Base-by-base conservation (phyloP, 164 flowering plant genomes). In the Liriodendron chinense region DNA sequence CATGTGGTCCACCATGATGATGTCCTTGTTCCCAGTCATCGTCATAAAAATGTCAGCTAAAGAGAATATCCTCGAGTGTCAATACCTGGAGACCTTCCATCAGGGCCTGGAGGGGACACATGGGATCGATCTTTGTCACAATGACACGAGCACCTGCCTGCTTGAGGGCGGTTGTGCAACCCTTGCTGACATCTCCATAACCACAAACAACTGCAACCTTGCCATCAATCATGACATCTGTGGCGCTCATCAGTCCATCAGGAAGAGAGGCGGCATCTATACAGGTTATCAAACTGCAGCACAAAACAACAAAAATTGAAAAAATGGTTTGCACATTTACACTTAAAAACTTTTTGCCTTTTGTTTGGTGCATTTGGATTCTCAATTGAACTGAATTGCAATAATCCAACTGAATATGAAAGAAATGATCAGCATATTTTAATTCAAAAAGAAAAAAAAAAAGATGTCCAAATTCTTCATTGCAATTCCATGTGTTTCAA, bases 71-170 rank as follows among this genome's bases (percentile, higher is more conserved):
- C 59, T 83, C 83, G 5, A 83, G 69, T 66, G 85, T 80, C 20
- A 78, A 72, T 23, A 83, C 81, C 1, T 50, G 81, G 70, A 79
- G 13, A 8, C 83, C 85, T 53, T 80, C 85, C 85, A 83, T 83
- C 3, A 78, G 77, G 56, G 85, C 81, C 62, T 83, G 85, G 47
- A 83, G 85, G 56, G 83, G 82, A 34, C 81, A 80, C 63, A 83
- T 83, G 66, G 85, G 83, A 64, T 80, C 83, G 22, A 80, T 80
- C 76, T 83, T 81, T 0, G 85, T 83, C 48, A 83, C 85, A 47
- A 83, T 76, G 3, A 78, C 81, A 3, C 78, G 75, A 16, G 81
- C 77, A 6, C 81, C 81, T 9, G 81, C 81, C 67, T 78, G 78
- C 68, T 78, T 78, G 50, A 78, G 77, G 26, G 81, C 78, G 28